Percentiles rank a stretch among this genome's conserved stretches.
These are phyloP conservation scores for Vanrija pseudolonga DNA, from an alignment of 1,284 basidiomycete species.

Conservation along the genomic window DNA sequence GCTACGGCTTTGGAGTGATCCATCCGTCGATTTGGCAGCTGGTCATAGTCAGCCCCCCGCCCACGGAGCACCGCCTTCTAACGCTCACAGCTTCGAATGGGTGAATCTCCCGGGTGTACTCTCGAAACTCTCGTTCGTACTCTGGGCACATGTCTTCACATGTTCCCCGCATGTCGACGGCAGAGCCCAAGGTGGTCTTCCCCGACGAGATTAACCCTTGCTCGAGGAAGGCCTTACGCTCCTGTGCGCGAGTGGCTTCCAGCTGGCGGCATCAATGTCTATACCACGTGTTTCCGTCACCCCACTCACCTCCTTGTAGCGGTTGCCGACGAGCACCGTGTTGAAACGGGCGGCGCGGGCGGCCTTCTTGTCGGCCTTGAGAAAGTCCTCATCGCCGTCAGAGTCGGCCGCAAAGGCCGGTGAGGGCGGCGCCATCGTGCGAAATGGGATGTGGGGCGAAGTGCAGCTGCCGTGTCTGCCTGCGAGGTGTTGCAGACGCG, in stretches of 20 bases:
- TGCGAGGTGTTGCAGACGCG: constrained; percentile 8
- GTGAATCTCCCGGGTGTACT: constrained; percentile 83
- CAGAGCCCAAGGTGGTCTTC: constrained; percentile 73
- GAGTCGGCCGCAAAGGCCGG: constrained; percentile 15
- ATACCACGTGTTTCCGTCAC: too few relatives aligned
- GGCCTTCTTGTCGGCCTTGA: constrained; percentile 27
- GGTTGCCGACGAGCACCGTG: constrained; percentile 43
- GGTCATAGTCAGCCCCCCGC: constrained; percentile 4
- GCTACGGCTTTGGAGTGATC: constrained; percentile 87
- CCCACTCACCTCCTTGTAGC: constrained; percentile 43
- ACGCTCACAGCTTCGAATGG: constrained; percentile 75
- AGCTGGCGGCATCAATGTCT: constrained; percentile 42
- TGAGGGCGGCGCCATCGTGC: neutral
- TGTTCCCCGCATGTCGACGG: constrained; percentile 84
- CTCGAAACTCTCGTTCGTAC: constrained; percentile 85
- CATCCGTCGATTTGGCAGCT: constrained; percentile 58
- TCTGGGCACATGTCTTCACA: constrained; percentile 92
- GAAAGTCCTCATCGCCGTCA: constrained; percentile 34
- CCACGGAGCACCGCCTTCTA: neutral
- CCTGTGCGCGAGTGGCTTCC: constrained; percentile 59
- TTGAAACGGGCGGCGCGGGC: constrained; percentile 46
- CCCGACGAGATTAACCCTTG: constrained; percentile 86
- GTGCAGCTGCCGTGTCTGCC: constrained; percentile 3
- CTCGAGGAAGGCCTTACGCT: constrained; percentile 72
- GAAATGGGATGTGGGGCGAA: neutral